Evolutionary conservation across 768 basidiomycete species (phyloP), one percentile per base, ranked within the genome.

Genomic region (Termitomyces sp.): DNA sequence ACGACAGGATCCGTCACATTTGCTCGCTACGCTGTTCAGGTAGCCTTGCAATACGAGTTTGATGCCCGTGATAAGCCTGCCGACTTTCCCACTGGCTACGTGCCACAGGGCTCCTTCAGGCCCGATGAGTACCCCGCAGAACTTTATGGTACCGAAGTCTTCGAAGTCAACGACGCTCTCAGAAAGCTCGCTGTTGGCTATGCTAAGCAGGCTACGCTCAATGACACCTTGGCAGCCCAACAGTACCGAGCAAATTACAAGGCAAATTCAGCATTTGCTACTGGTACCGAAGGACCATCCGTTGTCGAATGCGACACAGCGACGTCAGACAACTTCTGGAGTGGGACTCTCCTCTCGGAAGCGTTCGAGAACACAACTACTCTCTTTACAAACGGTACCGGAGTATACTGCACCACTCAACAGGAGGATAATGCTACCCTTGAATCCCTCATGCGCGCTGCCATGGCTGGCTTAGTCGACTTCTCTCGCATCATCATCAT

Each of bases 401-500:
- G 59, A 21, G 54, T 59, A 2, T 59, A 59, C 19, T 59, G 59
- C 25, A 59, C 48, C 21, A 56, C 59, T 8, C 59, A 59, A 40
- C 59, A 59, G 44, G 59, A 59, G 39, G 59, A 59, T 32, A 56
- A 56, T 47, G 59, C 30, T 30, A 59, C 59, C 7, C 55, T 59
- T 11, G 59, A 59, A 44, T 56, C 59, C n/a, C 54, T 59, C 43
- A 52, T 59, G 55, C 59, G 59, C 3, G 59, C 16, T 3, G 39
- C 41, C 11, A 52, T 35, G 54, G 19, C 19, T 5, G 54, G 55
- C 19, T 21, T 59, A n/a, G 59, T 56, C 19, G 59, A 59, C 45
- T 59, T 55, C 54, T 50, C 47, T 9, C 59, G 59, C 47, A 54
- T 60, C 28, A 60, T 60, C 52, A 57, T 60, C 28, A 60, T 60